Base-by-base conservation (phyloP, 176 grass and related monocot genomes). In the Puccinellia tenuiflora region DNA sequence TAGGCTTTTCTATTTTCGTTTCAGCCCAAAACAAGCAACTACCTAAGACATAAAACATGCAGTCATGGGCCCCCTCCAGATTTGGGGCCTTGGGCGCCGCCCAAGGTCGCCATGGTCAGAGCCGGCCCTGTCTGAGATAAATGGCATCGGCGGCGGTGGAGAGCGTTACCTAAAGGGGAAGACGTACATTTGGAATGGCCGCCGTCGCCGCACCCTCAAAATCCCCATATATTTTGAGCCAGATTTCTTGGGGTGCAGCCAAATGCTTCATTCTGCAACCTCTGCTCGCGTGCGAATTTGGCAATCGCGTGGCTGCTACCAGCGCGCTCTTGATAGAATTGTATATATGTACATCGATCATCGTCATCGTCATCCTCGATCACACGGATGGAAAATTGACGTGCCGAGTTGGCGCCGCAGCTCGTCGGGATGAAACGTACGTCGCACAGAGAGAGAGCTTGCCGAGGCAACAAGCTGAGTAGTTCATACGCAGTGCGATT, bases 401-500 rank as follows among this genome's bases (percentile, higher is more conserved):
- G 13, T 11, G 59, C 15, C 16, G 26, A 62, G 59, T 17, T 74
- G 45, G 26, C 47, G 46, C 18, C 2, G 28, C 20, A 34, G n/a
- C 72, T 30, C 50, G 20, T 7, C 26, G 10, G 20, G 47, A 30
- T 28, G 18, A 73, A 5, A 69, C 65, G 24, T 43, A 72, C 68
- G 40, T 20, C 9, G 15, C 15, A 64, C 29, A 64, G 0, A 64
- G 29, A 64, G 29, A 64, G 29, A 64, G 61, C 68, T 80, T 81
- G 85, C 85, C 28, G 31, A 6, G 22, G 34, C 68, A 75, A 3
- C 68, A 81, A 75, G 77, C 55, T 14, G 78, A 80, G 75, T 86
- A 81, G 68, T 25, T 81, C 34, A 53, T 68, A 75, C 73, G 75
- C 43, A 46, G 20, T 78, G 47, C 18, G 4, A 25, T 54, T 30